Base-by-base conservation (phyloP, 306 rosid species). In the Hippophae gyantsensis region DNA sequence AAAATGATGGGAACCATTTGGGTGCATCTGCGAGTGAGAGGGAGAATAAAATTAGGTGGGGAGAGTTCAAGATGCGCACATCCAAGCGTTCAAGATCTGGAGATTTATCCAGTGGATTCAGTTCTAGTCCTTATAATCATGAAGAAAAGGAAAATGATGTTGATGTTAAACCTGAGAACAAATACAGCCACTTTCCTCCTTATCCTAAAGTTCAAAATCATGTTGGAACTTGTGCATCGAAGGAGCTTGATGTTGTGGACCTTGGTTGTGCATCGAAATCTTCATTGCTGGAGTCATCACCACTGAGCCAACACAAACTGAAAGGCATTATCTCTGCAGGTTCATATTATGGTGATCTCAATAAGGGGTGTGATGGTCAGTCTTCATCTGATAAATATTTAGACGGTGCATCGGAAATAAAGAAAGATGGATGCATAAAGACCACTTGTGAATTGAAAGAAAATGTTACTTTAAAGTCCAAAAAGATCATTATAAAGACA, bases 381-480 rank as follows among this genome's bases (percentile, higher is more conserved):
- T 62, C 78, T 65, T 61, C 63, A 52, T 62, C 62, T 67, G 75
- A 68, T 51, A 75, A 69, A 60, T 56, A 65, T 60, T 46, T 47
- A 1, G 75, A 76, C 14, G 66, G 65, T 50, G 56, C 61, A 7
- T 44, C 12, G 63, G 83, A 73, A 59, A 71, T 65, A 57, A 58
- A 65, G 47, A 81, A 71, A 69, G 61, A 44, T 70, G 58, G 32
- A 48, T 50, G 43, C 50, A 57, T 73, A 54, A 69, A 74, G 65
- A 71, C 64, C 59, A 54, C 68, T 14, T 42, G 9, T 42, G 81
- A 73, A 65, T 70, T 70, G 65, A 71, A 78, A 75, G 70, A 74
- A 74, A 72, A 82, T 78, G 78, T 75, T 61, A 63, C 92, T 25
- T 46, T 66, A 58, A 80, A 76, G 68, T 48, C 84, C 48, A 74